Percentiles rank a stretch among this genome's conserved stretches.
Conservation (phyloP, 495 filamentous ascomycete genomes). For the Glonium stellatum region DNA sequence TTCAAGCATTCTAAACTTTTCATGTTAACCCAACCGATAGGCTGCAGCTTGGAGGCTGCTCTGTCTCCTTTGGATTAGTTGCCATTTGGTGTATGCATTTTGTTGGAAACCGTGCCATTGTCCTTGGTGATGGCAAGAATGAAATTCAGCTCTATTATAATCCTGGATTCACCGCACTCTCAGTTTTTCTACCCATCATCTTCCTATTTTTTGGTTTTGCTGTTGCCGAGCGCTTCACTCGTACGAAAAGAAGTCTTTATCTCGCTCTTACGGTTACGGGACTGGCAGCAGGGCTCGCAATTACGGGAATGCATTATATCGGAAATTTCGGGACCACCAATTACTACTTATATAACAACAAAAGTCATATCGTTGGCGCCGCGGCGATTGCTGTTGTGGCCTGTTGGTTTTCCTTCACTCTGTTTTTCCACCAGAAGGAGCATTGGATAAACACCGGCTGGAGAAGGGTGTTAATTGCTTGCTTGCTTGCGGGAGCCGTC, state of each 20-base stretch:
- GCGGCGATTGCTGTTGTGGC: constrained; percentile 64
- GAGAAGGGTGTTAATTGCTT: constrained; percentile 60
- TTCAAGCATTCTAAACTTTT: neutral
- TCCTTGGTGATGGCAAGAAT: constrained; percentile 53
- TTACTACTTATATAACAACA: constrained; percentile 55
- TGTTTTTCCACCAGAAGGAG: constrained; percentile 74
- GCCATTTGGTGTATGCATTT: constrained; percentile 85
- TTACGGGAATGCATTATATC: constrained; percentile 87
- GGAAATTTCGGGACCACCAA: constrained; percentile 77
- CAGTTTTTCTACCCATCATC: constrained; percentile 72
- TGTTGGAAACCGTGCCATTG: constrained; percentile 74
- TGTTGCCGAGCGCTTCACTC: constrained; percentile 39
- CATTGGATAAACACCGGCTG: constrained; percentile 73
- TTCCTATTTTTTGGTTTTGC: constrained; percentile 69
- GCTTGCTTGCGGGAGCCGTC: constrained; percentile 63
- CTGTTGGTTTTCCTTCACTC: constrained; percentile 55
- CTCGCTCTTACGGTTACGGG: constrained; percentile 47
- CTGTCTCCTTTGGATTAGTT: constrained; percentile 73
- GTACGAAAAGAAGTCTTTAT: constrained; percentile 39
- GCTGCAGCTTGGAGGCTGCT: constrained; percentile 62
- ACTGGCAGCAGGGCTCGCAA: constrained; percentile 58
- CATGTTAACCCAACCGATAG: constrained; percentile 38
- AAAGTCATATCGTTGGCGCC: constrained; percentile 58
- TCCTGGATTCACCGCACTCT: constrained; percentile 62
- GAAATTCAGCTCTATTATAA: constrained; percentile 68